Base-by-base conservation (phyloP, 352 stramenopile genomes). In the Globisporangium uncinulatum region DNA sequence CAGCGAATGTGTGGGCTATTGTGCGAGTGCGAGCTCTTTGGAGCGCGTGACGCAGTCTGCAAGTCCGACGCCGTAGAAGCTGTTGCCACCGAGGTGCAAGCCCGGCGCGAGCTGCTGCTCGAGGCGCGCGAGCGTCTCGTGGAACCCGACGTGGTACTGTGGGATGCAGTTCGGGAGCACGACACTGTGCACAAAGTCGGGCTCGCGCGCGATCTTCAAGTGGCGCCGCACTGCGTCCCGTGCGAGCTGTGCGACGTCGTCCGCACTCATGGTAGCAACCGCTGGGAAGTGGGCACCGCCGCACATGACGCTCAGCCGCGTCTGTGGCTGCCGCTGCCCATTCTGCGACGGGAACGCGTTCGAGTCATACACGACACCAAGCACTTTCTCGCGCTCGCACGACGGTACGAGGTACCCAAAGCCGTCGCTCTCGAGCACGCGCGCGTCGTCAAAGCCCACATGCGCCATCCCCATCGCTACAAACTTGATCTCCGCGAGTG, bases 331-430 rank as follows among this genome's bases (percentile, higher is more conserved):
- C 45, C 61, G 43, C 17, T 55, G 58, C 13, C 68, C 41, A 54
- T 94, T 91, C 65, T 96, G 87, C n/a, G 73, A 69, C 0, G 87
- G 87, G 55, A 96, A 96, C 29, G 86, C 85, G 57, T 92, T 90
- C 46, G 83, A 94, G 76, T 96, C 87, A 63, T 88, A 96, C 19
- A 96, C 83, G 49, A 90, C 81, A 7, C 85, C 87, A 11, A 95
- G 73, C 24, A 95, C 70, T 24, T 75, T 73, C 56, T 95, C 68
- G 34, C 74, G 74, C 59, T 94, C 82, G 17, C 65, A 73, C 14
- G 70, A 82, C 4, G 87, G 87, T 17, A 96, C 73, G 45, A 96
- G 74, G 50, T 96, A 93, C 17, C 87, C 87, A 56, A 96, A 96
- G 39, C 87, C 87, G n/a, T 83, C 71, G 10, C 60, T 82, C 51